A percentile compares a stretch with the other conserved stretches of the same genome.
These are phyloP conservation scores for Cajanus cajan DNA, from an alignment of 306 rosid genomes.

Conservation along the genomic window DNA sequence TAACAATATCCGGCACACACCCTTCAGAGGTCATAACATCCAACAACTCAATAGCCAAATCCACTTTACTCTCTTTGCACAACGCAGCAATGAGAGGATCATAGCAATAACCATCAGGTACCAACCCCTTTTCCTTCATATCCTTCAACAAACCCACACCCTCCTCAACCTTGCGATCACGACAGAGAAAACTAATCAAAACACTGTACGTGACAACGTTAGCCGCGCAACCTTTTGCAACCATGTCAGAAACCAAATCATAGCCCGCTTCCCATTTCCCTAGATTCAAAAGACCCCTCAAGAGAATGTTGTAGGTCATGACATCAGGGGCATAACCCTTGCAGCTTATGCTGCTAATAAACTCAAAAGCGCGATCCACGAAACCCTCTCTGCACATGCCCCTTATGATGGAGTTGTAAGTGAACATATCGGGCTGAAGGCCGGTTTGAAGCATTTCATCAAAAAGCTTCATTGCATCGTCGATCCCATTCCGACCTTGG, in stretches of 20 bases:
- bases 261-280: constrained; percentile 68
- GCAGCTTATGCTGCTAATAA: constrained; percentile 39
- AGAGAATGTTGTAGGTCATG: constrained; percentile 59
- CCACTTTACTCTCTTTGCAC: constrained; percentile 66
- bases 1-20: constrained; percentile 67
- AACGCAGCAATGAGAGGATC: constrained; percentile 71
- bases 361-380: constrained; percentile 65
- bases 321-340: constrained; percentile 71
- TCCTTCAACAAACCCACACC: constrained; percentile 62
- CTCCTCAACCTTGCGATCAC: constrained; percentile 53
- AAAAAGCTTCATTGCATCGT: constrained; percentile 63
- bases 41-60: constrained; percentile 63
- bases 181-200: constrained; percentile 67
- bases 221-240: constrained; percentile 57
- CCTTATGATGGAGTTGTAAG: constrained; percentile 60
- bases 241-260: constrained; percentile 55
- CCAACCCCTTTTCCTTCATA: constrained; percentile 71
- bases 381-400: constrained; percentile 74
- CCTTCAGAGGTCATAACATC: constrained; percentile 76
- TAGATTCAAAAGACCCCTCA: constrained; percentile 53
- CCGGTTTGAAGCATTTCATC: constrained; percentile 71
- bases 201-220: constrained; percentile 63
- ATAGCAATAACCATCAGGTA: constrained; percentile 73
- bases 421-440: constrained; percentile 66
- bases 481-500: constrained; percentile 44